phyloP scores from a whole-genome alignment of 169 alveolate genomes.

The Eimeria necatrix region DNA sequence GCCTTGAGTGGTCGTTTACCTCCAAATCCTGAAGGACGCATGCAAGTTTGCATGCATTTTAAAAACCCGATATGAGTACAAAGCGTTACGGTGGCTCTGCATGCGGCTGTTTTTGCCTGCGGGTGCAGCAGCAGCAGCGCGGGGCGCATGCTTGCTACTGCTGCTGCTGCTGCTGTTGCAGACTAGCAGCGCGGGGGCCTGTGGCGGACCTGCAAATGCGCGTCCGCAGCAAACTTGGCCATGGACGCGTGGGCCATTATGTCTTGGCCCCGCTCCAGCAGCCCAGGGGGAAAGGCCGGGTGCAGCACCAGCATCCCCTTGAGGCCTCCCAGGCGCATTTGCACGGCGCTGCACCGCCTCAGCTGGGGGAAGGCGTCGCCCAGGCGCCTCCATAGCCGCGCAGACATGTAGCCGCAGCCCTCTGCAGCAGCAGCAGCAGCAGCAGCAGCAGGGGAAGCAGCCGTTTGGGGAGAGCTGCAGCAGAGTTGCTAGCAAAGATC shows the following conservation, averaged over 20 bases:
- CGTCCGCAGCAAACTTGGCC: neutral
- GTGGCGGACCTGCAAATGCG: no score
- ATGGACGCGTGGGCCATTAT: neutral
- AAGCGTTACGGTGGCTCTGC: no score
- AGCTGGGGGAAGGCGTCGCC: neutral
- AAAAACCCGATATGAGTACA: no score
- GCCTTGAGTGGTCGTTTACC: constrained; percentile 5
- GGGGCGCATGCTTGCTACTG: no score
- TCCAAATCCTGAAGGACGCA: neutral
- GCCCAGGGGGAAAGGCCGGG: constrained; percentile 71
- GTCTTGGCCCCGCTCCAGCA: neutral
- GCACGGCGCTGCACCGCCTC: constrained; percentile 81
- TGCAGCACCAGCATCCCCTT: constrained; percentile 89
- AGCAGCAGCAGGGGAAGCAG: neutral
- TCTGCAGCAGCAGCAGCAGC: neutral
- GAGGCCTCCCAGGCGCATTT: constrained; percentile 89
- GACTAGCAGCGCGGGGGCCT: no score
- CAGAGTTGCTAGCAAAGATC: neutral
- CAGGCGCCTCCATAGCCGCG: neutral
- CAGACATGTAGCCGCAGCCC: constrained; percentile 29
- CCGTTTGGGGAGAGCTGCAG: neutral
- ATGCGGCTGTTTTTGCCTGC: no score
- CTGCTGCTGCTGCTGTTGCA: no score
- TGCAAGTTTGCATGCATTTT: neutral
- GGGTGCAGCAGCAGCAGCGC: no score